These are phyloP conservation scores for Nymphaea thermarum DNA, from an alignment of 164 flowering plant genomes.

Conservation along the genomic window DNA sequence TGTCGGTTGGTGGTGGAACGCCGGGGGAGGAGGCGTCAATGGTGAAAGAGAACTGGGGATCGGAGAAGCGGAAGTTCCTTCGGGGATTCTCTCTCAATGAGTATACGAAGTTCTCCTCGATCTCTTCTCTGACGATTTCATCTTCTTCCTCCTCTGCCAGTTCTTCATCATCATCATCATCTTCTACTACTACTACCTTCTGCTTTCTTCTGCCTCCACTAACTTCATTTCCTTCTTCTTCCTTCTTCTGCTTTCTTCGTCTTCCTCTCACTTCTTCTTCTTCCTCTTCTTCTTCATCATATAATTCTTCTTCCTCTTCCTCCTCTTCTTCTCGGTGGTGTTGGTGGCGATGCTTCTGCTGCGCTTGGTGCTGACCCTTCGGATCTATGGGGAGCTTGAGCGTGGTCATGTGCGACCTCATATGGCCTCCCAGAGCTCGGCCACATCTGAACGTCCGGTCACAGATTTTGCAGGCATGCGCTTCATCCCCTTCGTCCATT, in stretches of 20 bases:
- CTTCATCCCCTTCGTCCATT: constrained; percentile 26
- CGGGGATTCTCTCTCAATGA: not conserved
- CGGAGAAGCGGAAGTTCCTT: not conserved
- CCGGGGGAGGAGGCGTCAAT: not conserved
- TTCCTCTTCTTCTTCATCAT: not conserved
- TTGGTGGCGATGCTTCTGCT: not conserved
- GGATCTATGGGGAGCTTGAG: not conserved
- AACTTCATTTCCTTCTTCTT: too few species aligned
- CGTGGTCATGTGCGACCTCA: constrained; percentile 66
- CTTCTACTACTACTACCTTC: too few species aligned
- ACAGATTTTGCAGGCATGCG: constrained; percentile 69
- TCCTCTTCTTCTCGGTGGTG: not conserved
- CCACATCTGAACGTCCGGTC: constrained; percentile 90
- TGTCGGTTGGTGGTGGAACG: not conserved
- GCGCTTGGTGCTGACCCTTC: not conserved
- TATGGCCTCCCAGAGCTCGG: constrained; percentile 93
- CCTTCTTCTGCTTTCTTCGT: too few species aligned
- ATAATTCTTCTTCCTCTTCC: not conserved
- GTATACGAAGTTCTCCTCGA: not conserved
- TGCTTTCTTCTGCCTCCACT: too few species aligned
- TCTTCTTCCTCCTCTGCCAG: not conserved
- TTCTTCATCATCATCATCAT: not conserved
- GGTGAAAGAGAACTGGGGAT: not conserved
- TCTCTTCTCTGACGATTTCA: not conserved
- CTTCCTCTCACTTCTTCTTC: too few species aligned